Conservation (phyloP, 768 basidiomycete genomes). For the Amyloporia xantha region DNA sequence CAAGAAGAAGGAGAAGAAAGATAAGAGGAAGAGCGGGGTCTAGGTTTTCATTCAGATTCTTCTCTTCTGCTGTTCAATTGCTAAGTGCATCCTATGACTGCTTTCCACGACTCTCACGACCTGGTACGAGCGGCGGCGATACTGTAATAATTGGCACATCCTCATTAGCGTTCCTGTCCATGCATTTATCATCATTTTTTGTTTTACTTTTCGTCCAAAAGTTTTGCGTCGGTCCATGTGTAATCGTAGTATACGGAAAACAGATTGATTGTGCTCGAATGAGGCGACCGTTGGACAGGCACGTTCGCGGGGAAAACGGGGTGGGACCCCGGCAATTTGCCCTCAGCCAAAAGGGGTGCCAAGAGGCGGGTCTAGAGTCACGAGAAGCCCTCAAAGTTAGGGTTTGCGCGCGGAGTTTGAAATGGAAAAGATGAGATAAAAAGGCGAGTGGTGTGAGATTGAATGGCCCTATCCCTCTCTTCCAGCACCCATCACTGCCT, state of each 20-base stretch:
- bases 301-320: too few species aligned
- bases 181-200: slow-evolving; percentile 10
- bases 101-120: slow-evolving; percentile 7
- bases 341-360: neutral
- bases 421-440: slow-evolving; percentile 38
- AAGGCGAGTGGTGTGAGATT: slow-evolving; percentile 12
- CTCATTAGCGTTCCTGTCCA: slow-evolving; percentile 2
- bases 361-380: slow-evolving; percentile 1
- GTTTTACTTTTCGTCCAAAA: slow-evolving; percentile 10
- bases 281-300: too few species aligned
- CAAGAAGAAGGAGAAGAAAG: slow-evolving; percentile 52
- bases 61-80: neutral
- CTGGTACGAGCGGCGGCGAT: slow-evolving; percentile 15
- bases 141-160: slow-evolving; percentile 17
- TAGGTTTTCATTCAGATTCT: neutral
- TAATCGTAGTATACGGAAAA: too few species aligned
- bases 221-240: neutral
- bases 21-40: slow-evolving; percentile 42
- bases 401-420: slow-evolving; percentile 42
- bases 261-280: too few species aligned
- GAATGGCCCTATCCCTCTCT: slow-evolving; percentile 17
- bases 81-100: neutral
- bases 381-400: slow-evolving; percentile 22
- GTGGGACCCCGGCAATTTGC: too few species aligned
- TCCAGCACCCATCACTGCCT: slow-evolving; percentile 42